A percentile compares a stretch with the other conserved stretches of the same genome.
Evolutionary conservation across 2,329 filamentous ascomycete species (phyloP).

Genomic region (Taxawa tesnikishii): DNA sequence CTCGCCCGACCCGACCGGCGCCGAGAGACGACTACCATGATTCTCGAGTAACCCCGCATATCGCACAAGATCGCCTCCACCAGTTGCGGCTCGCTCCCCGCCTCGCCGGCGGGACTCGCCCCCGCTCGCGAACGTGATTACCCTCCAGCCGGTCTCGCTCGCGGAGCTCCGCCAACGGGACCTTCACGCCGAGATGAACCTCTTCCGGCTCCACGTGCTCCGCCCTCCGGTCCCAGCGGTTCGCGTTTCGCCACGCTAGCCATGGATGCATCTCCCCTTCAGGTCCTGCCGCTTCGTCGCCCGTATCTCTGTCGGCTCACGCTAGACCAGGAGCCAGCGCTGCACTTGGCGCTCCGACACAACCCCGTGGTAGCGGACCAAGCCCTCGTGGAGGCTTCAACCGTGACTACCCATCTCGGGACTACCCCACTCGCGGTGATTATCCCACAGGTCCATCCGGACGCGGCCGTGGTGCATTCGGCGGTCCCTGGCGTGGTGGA

Average conservation of each 20-base stretch:
- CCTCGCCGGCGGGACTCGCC: conserved; percentile 11
- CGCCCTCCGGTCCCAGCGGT: conserved; percentile 8
- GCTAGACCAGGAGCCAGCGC: too few species aligned
- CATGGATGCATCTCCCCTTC: too few species aligned
- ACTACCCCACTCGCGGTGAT: conserved; percentile 5
- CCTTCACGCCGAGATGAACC: conserved; percentile 10
- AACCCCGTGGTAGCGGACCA: conserved; percentile 4
- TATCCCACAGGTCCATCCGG: too few species aligned
- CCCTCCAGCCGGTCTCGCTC: conserved; percentile 13
- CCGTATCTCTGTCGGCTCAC: too few species aligned
- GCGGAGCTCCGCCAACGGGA: conserved; percentile 16
- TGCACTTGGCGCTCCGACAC: too few species aligned
- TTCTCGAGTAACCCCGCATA: conserved; percentile 19
- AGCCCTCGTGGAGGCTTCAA: conserved; percentile 3
- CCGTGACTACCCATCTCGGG: conserved; percentile 3
- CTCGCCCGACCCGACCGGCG: conserved; percentile 13
- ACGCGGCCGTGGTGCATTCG: too few species aligned
- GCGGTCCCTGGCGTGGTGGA: too few species aligned
- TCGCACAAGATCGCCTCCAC: conserved; percentile 4
- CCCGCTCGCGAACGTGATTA: conserved; percentile 25
- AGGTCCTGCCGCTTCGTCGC: too few species aligned
- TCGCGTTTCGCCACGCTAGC: too few species aligned
- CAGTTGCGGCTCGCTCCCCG: background rate
- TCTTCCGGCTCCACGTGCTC: conserved; percentile 8
- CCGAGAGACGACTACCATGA: conserved; percentile 8